Percentiles rank a stretch among this genome's conserved stretches.
Evolutionary conservation across 1,284 basidiomycete species (phyloP).

Genomic region (Xerocomus minutiporus): DNA sequence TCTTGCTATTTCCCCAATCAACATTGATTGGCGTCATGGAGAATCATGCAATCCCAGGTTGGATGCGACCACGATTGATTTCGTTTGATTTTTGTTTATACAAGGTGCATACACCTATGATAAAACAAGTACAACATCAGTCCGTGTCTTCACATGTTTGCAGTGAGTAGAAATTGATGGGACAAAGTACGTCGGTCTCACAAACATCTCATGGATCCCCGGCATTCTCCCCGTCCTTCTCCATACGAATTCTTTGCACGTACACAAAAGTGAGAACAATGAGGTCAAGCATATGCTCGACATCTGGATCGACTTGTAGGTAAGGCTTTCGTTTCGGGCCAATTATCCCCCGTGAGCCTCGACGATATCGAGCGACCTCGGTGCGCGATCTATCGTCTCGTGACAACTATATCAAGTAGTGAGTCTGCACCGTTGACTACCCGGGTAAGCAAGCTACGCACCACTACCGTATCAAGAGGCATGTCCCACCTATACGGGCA

Average conservation of each 20-base stretch:
- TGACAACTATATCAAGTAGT: slow-evolving; percentile 15
- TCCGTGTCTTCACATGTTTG: not conserved
- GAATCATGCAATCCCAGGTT: not conserved
- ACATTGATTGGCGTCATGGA: not conserved
- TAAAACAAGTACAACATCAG: slow-evolving; percentile 9
- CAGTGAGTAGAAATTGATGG: slow-evolving; percentile 3
- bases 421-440: not conserved
- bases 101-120: slow-evolving; percentile 8
- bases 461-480: slow-evolving; percentile 12
- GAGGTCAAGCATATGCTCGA: slow-evolving; percentile 36
- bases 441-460: slow-evolving; percentile 7
- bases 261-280: slow-evolving; percentile 43
- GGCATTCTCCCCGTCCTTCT: slow-evolving; percentile 17
- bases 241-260: slow-evolving; percentile 35
- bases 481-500: slow-evolving; percentile 28
- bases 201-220: slow-evolving; percentile 8
- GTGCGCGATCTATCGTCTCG: slow-evolving; percentile 13
- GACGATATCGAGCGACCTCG: slow-evolving; percentile 31
- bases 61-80: not conserved
- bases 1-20: not conserved
- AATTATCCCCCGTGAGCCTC: slow-evolving; percentile 17
- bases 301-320: slow-evolving; percentile 33
- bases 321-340: slow-evolving; percentile 22
- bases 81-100: slow-evolving; percentile 2
- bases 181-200: not conserved